phyloP scores from a whole-genome alignment of 352 stramenopile species.

The Phytophthora pini region DNA sequence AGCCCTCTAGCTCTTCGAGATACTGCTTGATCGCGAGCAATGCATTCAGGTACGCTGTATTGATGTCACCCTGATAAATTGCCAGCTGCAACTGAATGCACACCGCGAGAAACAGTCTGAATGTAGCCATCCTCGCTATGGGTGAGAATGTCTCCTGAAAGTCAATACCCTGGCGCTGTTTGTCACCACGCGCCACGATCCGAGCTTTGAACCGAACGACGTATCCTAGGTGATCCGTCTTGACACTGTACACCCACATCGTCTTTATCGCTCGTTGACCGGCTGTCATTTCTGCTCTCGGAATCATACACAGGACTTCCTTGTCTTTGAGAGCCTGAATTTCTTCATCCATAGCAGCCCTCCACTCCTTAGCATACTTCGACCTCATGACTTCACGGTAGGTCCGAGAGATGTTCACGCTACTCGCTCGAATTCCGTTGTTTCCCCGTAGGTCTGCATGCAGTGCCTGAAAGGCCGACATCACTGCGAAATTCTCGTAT shows the following conservation, averaged over 20 bases:
- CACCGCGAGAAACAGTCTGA: constrained; percentile 10
- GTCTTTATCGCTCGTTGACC: constrained; percentile 1
- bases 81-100: constrained; percentile 3
- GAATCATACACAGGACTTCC: neutral
- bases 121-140: constrained; percentile 14
- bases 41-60: constrained; percentile 24
- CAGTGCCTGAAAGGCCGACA: neutral
- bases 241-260: constrained; percentile 1
- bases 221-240: neutral
- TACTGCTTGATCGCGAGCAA: constrained; percentile 18
- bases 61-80: constrained; percentile 20
- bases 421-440: neutral
- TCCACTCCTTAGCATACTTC: neutral
- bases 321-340: neutral
- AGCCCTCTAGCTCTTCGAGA: constrained; percentile 12
- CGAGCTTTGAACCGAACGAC: neutral
- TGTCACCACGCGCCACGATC: constrained; percentile 1
- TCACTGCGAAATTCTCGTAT: constrained; percentile 1
- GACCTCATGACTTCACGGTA: neutral
- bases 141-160: constrained; percentile 17
- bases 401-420: neutral
- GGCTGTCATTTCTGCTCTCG: neutral
- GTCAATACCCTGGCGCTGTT: constrained; percentile 19
- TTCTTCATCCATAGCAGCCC: neutral
- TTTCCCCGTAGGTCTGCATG: neutral